A percentile compares a stretch with the other conserved stretches of the same genome.
phyloP scores from a whole-genome alignment of 1,284 basidiomycete genomes.

The Papiliotrema laurentii region DNA sequence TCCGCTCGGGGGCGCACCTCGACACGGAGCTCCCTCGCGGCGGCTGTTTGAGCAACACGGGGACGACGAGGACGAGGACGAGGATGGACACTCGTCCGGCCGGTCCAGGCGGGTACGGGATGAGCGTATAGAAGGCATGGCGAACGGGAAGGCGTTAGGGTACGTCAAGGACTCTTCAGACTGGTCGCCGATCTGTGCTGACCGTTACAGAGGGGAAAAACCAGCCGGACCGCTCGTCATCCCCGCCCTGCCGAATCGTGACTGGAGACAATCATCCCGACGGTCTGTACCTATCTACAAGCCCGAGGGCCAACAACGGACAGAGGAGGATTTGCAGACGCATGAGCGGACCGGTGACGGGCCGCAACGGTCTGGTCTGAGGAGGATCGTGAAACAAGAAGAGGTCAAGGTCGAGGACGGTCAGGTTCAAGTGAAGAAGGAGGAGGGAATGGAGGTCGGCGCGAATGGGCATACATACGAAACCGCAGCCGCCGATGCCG shows the following conservation, averaged over 20 bases:
- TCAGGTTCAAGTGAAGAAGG: not conserved
- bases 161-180: constrained; percentile 8
- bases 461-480: not conserved
- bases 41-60: constrained; percentile 34
- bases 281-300: constrained; percentile 39
- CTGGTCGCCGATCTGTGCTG: not conserved
- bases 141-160: constrained; percentile 35
- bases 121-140: constrained; percentile 68
- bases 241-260: constrained; percentile 71
- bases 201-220: constrained; percentile 26
- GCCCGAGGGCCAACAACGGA: not conserved
- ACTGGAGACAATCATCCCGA: constrained; percentile 79
- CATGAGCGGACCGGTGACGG: constrained; percentile 60
- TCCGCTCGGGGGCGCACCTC: constrained; percentile 23
- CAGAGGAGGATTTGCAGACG: constrained; percentile 24
- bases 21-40: constrained; percentile 33
- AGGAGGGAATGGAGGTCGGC: too few relatives aligned
- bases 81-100: constrained; percentile 12
- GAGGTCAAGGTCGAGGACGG: constrained; percentile 17
- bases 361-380: constrained; percentile 72
- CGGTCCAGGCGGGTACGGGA: constrained; percentile 42
- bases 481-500: too few relatives aligned
- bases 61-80: constrained; percentile 40
- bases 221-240: constrained; percentile 69
- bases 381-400: constrained; percentile 15